Evolutionary conservation across 306 rosid species (phyloP).

Genomic region (Ammopiptanthus mongolicus): DNA sequence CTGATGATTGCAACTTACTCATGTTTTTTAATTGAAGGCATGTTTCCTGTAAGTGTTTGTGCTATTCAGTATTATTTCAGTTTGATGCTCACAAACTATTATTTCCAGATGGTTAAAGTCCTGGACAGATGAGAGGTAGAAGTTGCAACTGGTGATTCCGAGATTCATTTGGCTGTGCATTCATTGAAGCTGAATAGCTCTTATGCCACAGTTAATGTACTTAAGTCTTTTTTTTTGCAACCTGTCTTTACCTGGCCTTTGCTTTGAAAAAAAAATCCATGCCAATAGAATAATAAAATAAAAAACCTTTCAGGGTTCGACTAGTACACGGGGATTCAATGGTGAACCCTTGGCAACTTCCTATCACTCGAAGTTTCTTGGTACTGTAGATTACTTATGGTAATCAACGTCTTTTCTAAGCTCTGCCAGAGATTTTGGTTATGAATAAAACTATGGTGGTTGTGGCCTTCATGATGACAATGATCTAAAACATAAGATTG

Average conservation of each 20-base stretch:
- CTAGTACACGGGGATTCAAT: constrained; percentile 52
- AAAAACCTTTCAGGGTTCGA: constrained; percentile 50
- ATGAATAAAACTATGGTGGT: not conserved
- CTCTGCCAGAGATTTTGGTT: not conserved
- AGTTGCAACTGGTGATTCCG: constrained; percentile 64
- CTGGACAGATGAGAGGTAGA: constrained; percentile 71
- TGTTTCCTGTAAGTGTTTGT: not conserved
- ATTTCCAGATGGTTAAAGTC: constrained; percentile 44
- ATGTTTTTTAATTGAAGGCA: not conserved
- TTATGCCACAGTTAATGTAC: constrained; percentile 64
- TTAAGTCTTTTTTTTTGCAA: constrained; percentile 18
- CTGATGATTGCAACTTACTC: not conserved
- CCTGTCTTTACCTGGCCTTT: not conserved
- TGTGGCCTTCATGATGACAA: constrained; percentile 2
- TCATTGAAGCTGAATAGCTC: constrained; percentile 73
- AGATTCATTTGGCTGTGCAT: constrained; percentile 50
- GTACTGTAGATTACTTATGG: constrained; percentile 93
- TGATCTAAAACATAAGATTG: not conserved
- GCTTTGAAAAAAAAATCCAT: not conserved
- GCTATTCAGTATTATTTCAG: constrained; percentile 15
- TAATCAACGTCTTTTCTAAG: constrained; percentile 30
- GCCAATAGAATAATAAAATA: not conserved
- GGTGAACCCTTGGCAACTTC: constrained; percentile 89
- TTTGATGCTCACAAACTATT: constrained; percentile 17
- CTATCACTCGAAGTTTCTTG: constrained; percentile 85